Conservation (phyloP, 2,329 filamentous ascomycete genomes). For the Macrophomina phaseolina region DNA sequence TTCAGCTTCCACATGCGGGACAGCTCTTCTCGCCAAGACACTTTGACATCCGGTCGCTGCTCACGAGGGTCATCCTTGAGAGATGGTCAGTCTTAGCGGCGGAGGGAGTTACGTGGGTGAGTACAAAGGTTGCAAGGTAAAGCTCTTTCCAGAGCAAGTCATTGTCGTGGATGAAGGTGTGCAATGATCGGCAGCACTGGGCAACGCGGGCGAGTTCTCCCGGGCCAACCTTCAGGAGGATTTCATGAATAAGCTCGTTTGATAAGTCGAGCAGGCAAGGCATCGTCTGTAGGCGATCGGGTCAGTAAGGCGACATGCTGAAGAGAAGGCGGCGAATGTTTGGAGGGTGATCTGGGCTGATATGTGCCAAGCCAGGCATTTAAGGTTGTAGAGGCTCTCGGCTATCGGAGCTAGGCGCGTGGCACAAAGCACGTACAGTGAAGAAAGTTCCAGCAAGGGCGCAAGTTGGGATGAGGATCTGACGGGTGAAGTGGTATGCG, state of each 20-base stretch:
- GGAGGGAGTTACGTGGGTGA: neutral
- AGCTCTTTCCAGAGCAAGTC: slow-evolving; percentile 27
- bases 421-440: neutral
- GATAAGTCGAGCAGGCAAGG: slow-evolving; percentile 22
- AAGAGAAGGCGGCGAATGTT: neutral
- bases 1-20: slow-evolving; percentile 44
- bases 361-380: neutral
- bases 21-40: slow-evolving; percentile 44
- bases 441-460: neutral
- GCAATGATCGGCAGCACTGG: slow-evolving; percentile 18
- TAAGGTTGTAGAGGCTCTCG: neutral
- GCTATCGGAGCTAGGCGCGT: neutral
- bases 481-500: neutral
- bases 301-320: neutral
- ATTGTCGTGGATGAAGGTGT: slow-evolving; percentile 24
- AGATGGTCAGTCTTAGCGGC: neutral
- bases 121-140: slow-evolving; percentile 19
- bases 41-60: slow-evolving; percentile 23
- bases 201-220: slow-evolving; percentile 23
- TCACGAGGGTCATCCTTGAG: slow-evolving; percentile 31
- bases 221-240: slow-evolving; percentile 8
- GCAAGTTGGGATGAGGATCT: neutral
- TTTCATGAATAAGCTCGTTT: slow-evolving; percentile 26
- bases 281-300: neutral
- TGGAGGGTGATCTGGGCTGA: neutral